Conservation (phyloP, 1,284 basidiomycete species). For the Malassezia vespertilionis region DNA sequence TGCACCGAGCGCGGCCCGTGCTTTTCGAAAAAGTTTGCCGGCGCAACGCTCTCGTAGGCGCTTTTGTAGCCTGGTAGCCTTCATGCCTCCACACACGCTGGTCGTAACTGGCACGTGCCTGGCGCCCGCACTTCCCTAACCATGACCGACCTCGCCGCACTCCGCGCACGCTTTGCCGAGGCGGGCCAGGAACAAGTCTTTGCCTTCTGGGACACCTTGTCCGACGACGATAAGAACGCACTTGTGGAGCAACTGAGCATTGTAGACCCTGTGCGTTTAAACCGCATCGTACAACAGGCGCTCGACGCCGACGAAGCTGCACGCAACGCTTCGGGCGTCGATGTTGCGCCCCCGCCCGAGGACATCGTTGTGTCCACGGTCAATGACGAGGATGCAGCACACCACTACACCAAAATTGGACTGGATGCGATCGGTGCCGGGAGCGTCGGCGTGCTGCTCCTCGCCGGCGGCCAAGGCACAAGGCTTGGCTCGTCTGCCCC, state of each 20-base stretch:
- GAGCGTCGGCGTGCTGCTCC: slow-evolving; percentile 80
- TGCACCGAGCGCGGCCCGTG: slow-evolving; percentile 34
- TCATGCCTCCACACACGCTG: too few species aligned
- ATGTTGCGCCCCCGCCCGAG: slow-evolving; percentile 28
- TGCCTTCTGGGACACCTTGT: slow-evolving; percentile 69
- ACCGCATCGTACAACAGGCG: slow-evolving; percentile 71
- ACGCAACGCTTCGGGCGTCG: slow-evolving; percentile 49
- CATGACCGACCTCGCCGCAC: slow-evolving; percentile 14
- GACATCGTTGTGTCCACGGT: slow-evolving; percentile 29
- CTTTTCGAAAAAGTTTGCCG: slow-evolving; percentile 32
- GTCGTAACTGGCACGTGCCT: too few species aligned
- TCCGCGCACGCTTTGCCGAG: slow-evolving; percentile 49
- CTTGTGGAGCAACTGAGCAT: slow-evolving; percentile 65
- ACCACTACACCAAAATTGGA: slow-evolving; percentile 58
- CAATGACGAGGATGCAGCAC: slow-evolving; percentile 38
- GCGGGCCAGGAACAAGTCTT: slow-evolving; percentile 83
- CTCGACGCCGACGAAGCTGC: slow-evolving; percentile 59
- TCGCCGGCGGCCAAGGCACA: slow-evolving; percentile 97
- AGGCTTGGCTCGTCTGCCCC: slow-evolving; percentile 81
- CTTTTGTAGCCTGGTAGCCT: too few species aligned
- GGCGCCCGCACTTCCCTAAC: too few species aligned
- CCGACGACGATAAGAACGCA: slow-evolving; percentile 56
- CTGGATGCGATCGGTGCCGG: slow-evolving; percentile 68
- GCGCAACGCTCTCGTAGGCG: slow-evolving; percentile 34
- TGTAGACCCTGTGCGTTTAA: slow-evolving; percentile 82